Conservation (phyloP, 2,329 filamentous ascomycete species). For the Microcyclosporella mali region DNA sequence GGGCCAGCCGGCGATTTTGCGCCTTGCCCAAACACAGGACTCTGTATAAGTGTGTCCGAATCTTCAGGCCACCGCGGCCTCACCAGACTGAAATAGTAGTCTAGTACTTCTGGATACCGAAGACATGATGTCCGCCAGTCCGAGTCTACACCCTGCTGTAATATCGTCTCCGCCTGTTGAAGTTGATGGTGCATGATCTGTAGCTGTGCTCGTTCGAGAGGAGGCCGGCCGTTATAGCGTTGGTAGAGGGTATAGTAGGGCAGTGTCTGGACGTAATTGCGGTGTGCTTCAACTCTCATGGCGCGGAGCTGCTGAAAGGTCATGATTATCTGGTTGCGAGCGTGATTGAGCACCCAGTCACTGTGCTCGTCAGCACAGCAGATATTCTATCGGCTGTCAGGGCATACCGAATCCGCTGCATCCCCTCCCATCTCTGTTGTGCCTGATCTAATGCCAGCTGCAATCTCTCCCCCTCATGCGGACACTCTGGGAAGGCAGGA, state of each 20-base stretch:
- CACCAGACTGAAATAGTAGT: constrained; percentile 71
- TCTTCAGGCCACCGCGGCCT: constrained; percentile 60
- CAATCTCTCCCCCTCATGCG: constrained; percentile 30
- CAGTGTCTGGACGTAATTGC: constrained; percentile 39
- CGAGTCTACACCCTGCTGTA: constrained; percentile 70
- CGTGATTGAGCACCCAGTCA: constrained; percentile 43
- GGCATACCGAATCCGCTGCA: constrained; percentile 25
- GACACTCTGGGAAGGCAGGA: constrained; percentile 28
- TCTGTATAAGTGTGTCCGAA: constrained; percentile 31
- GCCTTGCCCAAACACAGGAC: constrained; percentile 28
- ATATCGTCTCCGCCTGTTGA: constrained; percentile 55
- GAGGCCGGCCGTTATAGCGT: constrained; percentile 41
- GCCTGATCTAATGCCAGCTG: constrained; percentile 30
- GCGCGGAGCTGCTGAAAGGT: constrained; percentile 38
- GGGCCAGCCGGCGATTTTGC: constrained; percentile 22
- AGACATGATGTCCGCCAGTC: constrained; percentile 72
- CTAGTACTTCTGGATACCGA: constrained; percentile 72
- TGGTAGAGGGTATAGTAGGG: constrained; percentile 44
- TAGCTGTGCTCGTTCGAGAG: constrained; percentile 37
- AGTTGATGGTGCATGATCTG: constrained; percentile 48
- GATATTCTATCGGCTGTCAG: neutral
- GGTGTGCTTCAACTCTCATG: constrained; percentile 37
- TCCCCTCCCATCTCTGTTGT: constrained; percentile 25
- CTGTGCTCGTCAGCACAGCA: constrained; percentile 23
- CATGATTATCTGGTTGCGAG: constrained; percentile 40